Conservation (phyloP, 2,329 filamentous ascomycete species). For the Hypoxylon sp. region DNA sequence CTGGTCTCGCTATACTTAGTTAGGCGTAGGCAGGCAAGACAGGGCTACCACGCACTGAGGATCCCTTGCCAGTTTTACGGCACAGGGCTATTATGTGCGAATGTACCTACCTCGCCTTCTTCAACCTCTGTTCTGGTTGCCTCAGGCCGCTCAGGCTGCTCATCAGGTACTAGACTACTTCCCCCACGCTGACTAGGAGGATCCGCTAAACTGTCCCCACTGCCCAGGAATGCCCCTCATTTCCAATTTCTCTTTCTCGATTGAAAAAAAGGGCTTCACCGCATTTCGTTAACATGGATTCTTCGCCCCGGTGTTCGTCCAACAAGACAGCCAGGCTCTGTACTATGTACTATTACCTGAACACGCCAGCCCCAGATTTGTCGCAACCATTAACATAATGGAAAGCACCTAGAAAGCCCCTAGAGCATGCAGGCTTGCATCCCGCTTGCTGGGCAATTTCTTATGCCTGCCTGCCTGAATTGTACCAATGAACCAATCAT, state of each 20-base stretch:
- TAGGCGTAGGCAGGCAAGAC: background rate
- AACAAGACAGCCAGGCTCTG: conserved; percentile 26
- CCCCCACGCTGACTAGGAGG: conserved; percentile 19
- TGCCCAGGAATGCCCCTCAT: conserved; percentile 28
- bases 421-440: conserved; percentile 27
- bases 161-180: background rate
- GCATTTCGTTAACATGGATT: conserved; percentile 40
- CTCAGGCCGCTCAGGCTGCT: background rate
- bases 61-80: too few relatives aligned
- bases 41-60: background rate
- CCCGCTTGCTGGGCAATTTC: conserved; percentile 18
- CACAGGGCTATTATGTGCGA: background rate
- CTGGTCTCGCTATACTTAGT: background rate
- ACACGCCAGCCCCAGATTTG: conserved; percentile 21
- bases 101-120: too few relatives aligned
- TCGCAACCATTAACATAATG: conserved; percentile 19
- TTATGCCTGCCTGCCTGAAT: conserved; percentile 37
- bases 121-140: background rate
- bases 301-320: conserved; percentile 29
- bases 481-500: conserved; percentile 35
- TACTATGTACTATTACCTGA: background rate
- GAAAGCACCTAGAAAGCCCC: conserved; percentile 13
- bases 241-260: conserved; percentile 28
- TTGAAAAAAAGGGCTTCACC: conserved; percentile 41
- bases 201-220: conserved; percentile 18